Evolutionary conservation across 495 filamentous ascomycete species (phyloP), one percentile per base, ranked within the genome.

Genomic region (Polyplosphaeria fusca): DNA sequence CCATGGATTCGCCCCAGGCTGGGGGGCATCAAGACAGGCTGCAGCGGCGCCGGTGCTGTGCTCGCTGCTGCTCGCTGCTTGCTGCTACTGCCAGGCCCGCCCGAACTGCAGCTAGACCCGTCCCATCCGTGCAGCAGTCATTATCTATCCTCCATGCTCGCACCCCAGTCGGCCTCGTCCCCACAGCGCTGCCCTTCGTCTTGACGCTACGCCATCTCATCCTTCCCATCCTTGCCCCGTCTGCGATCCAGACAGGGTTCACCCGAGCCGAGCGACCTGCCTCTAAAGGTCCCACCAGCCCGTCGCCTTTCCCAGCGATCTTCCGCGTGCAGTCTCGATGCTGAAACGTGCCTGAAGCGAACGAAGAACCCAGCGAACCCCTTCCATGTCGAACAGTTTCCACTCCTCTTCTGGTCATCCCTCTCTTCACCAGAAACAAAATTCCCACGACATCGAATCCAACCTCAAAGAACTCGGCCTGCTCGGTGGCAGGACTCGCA

Each of bases 331-430:
- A 55, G 54, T 61, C 58, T 65, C 32, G 35, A 61, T 65, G 62
- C 62, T 65, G 62, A 65, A 65, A 65, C 62, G 49, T 49, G 49
- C 38, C 58, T 65, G 61, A 64, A 61, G 57, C 62, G 57, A 61
- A 45, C 57, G 32, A 61, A 65, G 52, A 50, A 14, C 57, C 42
- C 26, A 47, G n/a, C 39, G 38, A 47, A 18, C 35, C 47, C 23
- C 14, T 52, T 52, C 62, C 58, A 65, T 65, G 62, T 65, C 62
- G 57, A 58, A 52, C 57, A 53, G 57, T 47, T 55, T 45, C 44
- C 35, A 54, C 18, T 25, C 35, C 24, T 55, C 57, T 51, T 27
- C 47, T 16, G 28, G 37, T 55, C 38, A 26, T 35, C 47, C 41
- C 26, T 49, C 26, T 18, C 43, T n/a, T 49, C n/a, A 47, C 43